Percentiles rank a stretch among this genome's conserved stretches.
These are phyloP conservation scores for Aureobasidium leucospermi DNA, from an alignment of 2,329 filamentous ascomycete species.

Conservation along the genomic window DNA sequence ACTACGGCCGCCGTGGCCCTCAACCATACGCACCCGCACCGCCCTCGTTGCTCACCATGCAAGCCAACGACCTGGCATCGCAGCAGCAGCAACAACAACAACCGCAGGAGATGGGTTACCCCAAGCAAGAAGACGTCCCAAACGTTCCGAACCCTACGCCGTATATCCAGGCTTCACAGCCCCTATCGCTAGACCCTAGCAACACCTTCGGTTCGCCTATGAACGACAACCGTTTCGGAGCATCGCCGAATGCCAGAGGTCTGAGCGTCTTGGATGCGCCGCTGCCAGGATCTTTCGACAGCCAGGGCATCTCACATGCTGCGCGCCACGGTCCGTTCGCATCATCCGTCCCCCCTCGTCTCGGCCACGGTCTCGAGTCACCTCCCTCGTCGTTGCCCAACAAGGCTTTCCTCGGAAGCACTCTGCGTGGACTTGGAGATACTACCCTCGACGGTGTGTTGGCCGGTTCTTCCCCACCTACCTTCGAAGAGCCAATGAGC, in stretches of 20 bases:
- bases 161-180: slow-evolving; percentile 9
- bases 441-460: slow-evolving; percentile 30
- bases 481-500: slow-evolving; percentile 59
- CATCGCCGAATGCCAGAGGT: slow-evolving; percentile 58
- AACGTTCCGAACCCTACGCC: neutral
- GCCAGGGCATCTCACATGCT: slow-evolving; percentile 86
- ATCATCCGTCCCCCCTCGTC: slow-evolving; percentile 85
- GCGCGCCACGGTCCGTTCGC: slow-evolving; percentile 86
- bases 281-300: slow-evolving; percentile 90
- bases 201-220: slow-evolving; percentile 71
- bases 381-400: slow-evolving; percentile 61
- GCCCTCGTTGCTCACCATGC: slow-evolving; percentile 27
- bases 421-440: slow-evolving; percentile 54
- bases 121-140: neutral
- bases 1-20: slow-evolving; percentile 13
- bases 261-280: slow-evolving; percentile 93
- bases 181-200: slow-evolving; percentile 5
- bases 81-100: slow-evolving; percentile 13
- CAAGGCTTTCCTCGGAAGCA: slow-evolving; percentile 29
- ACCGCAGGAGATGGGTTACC: slow-evolving; percentile 6
- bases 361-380: slow-evolving; percentile 83
- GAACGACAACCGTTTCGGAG: slow-evolving; percentile 67
- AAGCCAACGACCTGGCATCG: slow-evolving; percentile 13
- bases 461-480: slow-evolving; percentile 51
- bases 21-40: slow-evolving; percentile 12